Evolutionary conservation across 2,329 filamentous ascomycete species (phyloP).

Genomic region (Nigrospora osmanthi): DNA sequence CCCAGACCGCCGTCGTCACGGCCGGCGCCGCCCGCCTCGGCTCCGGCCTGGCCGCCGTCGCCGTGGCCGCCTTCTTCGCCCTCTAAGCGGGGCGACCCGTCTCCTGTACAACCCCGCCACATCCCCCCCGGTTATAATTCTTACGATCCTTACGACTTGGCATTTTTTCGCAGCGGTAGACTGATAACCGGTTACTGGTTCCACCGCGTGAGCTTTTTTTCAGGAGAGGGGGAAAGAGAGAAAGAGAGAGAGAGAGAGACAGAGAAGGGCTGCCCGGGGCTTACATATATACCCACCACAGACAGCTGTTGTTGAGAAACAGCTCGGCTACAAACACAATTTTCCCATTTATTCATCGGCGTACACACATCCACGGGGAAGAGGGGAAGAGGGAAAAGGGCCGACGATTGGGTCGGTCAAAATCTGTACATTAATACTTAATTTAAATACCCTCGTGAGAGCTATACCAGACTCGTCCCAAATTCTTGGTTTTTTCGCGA

Average conservation of each 20-base stretch:
- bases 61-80: constrained; percentile 35
- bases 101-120: constrained; percentile 12
- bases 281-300: background rate
- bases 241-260: background rate
- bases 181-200: constrained; percentile 1
- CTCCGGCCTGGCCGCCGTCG: constrained; percentile 36
- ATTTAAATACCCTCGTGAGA: background rate
- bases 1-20: constrained; percentile 16
- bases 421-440: constrained; percentile 1
- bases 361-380: background rate
- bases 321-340: background rate
- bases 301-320: background rate
- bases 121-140: constrained; percentile 36
- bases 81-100: constrained; percentile 29
- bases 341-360: background rate
- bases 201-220: background rate
- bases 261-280: background rate
- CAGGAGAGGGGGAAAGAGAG: background rate
- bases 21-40: constrained; percentile 25
- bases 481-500: no score
- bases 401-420: background rate
- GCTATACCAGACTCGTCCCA: no score
- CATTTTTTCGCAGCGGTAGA: background rate
- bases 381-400: background rate
- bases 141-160: constrained; percentile 48